Base-by-base conservation (phyloP, 768 basidiomycete genomes). In the Amanita molliuscula region DNA sequence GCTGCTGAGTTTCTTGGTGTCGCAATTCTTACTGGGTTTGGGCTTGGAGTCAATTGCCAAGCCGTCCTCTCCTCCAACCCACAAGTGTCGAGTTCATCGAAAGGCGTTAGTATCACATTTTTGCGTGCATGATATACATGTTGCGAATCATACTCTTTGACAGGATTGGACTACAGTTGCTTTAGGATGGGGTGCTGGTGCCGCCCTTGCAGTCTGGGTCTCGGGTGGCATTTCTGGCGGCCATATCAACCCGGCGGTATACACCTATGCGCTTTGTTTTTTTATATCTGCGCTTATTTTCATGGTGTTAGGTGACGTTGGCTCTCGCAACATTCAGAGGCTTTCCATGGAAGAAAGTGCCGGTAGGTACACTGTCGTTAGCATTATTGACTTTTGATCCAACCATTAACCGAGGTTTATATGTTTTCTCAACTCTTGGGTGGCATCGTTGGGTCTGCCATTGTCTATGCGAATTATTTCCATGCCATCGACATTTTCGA, bases 331-430 rank as follows among this genome's bases (percentile, higher is more conserved):
- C 77, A 2, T 79, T 80, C 62, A 78, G 88, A 54, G 74, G 72
- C 41, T 89, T 91, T 64, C 85, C 88, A 0, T 84, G 84, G 82
- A 74, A 72, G 55, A 90, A 90, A 61, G 88, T 88, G 0, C 88
- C 88, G 0, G 72, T 57, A 69, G 61, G 53, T 50, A 10, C 18
- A 5, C 26, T 15, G 11, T n/a, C 11, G 1, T 16, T 6, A 28
- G 47, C 34, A 36, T 13, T 21, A 26, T 26, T 23, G 8, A 29
- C 6, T 7, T 36, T 21, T 37, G 29, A 36, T 8, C 20, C n/a
- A 44, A 48, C 11, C 31, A 9, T 9, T 15, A 26, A 20, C 34
- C 25, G 26, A 61, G 63, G 60, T 61, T 18, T 88, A 80, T 60
- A 75, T 84, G 41, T 58, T 78, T 44, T 76, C 81, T 0, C 85